Evolutionary conservation across 2,329 filamentous ascomycete genomes (phyloP), one percentile per base, ranked within the genome.

Genomic region (Colletotrichum sp.): DNA sequence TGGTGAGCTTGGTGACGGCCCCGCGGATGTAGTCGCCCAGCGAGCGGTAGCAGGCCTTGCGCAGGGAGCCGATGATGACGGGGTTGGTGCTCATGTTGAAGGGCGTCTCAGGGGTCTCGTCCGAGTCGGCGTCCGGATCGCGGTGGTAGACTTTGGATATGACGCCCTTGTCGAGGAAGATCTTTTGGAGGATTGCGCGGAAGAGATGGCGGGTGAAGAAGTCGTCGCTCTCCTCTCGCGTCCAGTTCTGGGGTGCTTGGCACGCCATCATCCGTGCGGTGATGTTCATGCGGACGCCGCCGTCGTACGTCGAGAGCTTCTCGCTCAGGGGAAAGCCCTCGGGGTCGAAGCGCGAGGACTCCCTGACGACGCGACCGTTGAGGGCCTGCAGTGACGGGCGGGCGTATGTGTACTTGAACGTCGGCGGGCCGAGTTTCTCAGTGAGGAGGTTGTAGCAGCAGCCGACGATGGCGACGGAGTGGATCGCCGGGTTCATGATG

Each of bases 401-500:
- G 44, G 96, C 90, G 65, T 92, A 91, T 2, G 95, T 93, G 24
- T 95, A 90, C 84, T 98, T 98, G 88, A 95, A 96, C 0, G 95
- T 96, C 21, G 95, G 94, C 3, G 96, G 95, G 0, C 95, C 95
- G 15, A 98, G 91, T 73, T 95, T 93, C 85, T 99, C 97, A 0
- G 96, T 98, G 79, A 99, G 88, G 7, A 99, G 92, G 81, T 99
- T 99, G 89, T 99, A 99, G 89, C 97, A 99, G 88, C 97, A 99
- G 63, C 97, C 97, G 76, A 99, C 95, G 82, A 99, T 96, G 74
- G 96, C 96, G 26, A 99, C 94, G n/a, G 96, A 95, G 36, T 92
- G 92, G 71, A 99, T 96, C 6, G 93, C 91, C 0, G 94, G 93
- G 82, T 98, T 99, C 73, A 98, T 86, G 3, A 96, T 86, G 24